phyloP scores from a whole-genome alignment of 1,284 basidiomycete species.

The Leccinum pachyderme region DNA sequence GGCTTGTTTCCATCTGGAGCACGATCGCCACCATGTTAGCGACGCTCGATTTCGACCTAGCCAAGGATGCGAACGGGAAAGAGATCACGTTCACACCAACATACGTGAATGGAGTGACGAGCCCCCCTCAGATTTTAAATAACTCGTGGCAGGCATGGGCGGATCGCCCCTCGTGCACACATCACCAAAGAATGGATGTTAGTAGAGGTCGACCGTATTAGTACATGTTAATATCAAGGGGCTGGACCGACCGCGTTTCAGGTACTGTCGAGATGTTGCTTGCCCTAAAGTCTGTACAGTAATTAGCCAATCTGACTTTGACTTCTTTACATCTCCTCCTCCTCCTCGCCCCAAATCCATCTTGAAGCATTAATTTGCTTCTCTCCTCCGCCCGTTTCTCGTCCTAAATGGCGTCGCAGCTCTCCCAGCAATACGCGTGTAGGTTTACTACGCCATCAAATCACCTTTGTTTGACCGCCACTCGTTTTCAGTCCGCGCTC shows the following conservation, averaged over 20 bases:
- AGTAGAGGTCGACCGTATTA: neutral
- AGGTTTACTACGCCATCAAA: constrained; percentile 31
- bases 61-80: constrained; percentile 14
- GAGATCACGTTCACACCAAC: constrained; percentile 9
- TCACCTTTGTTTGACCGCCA: constrained; percentile 2
- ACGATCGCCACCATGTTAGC: constrained; percentile 18
- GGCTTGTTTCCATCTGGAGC: constrained; percentile 21
- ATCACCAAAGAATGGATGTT: neutral
- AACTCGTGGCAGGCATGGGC: neutral
- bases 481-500: constrained; percentile 71
- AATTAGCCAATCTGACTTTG: constrained; percentile 5
- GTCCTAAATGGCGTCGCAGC: constrained; percentile 57
- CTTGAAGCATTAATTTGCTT: constrained; percentile 83
- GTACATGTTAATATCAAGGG: too few species aligned
- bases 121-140: neutral
- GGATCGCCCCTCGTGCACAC: neutral
- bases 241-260: too few species aligned
- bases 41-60: constrained; percentile 13
- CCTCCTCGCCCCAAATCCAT: constrained; percentile 16
- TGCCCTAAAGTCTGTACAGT: constrained; percentile 8
- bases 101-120: constrained; percentile 7
- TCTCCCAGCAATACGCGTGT: constrained; percentile 81
- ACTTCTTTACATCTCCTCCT: constrained; percentile 1
- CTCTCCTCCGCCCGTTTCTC: constrained; percentile 39
- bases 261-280: neutral